A percentile compares a stretch with the other conserved stretches of the same genome.
phyloP scores from a whole-genome alignment of 148 eudicot species.

The Cornus controversa region DNA sequence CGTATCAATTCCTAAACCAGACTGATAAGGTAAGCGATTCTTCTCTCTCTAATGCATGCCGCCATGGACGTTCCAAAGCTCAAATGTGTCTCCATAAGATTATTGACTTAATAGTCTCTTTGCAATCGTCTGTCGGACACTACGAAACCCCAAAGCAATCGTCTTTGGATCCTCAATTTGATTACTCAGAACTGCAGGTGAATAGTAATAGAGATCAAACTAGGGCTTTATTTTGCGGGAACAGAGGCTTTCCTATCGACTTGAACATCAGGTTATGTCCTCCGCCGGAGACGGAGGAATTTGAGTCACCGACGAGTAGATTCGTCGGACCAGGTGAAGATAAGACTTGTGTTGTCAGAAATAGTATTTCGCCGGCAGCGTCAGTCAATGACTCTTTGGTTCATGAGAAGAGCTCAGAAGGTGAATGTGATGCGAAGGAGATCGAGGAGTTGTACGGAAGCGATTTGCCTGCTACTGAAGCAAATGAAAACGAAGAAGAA shows the following conservation, averaged over 20 bases:
- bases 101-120: background rate
- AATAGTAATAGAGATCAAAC: background rate
- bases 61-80: slow-evolving; percentile 19
- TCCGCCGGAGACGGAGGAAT: background rate
- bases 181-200: background rate
- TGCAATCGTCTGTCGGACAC: background rate
- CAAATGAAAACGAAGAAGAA: background rate
- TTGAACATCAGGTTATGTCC: background rate
- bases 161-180: background rate
- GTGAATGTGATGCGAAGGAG: background rate
- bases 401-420: background rate
- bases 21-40: background rate
- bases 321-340: background rate
- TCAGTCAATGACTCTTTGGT: background rate
- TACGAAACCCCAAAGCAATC: background rate
- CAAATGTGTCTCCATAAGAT: slow-evolving; percentile 14
- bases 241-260: background rate
- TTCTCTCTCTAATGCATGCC: background rate
- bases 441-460: background rate
- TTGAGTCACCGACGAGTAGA: background rate
- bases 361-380: background rate
- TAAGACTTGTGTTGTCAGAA: background rate
- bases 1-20: slow-evolving; percentile 3
- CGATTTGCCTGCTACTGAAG: background rate
- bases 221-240: background rate